These are phyloP conservation scores for Thelonectria blattea DNA, from an alignment of 2,329 filamentous ascomycete species.

Conservation along the genomic window DNA sequence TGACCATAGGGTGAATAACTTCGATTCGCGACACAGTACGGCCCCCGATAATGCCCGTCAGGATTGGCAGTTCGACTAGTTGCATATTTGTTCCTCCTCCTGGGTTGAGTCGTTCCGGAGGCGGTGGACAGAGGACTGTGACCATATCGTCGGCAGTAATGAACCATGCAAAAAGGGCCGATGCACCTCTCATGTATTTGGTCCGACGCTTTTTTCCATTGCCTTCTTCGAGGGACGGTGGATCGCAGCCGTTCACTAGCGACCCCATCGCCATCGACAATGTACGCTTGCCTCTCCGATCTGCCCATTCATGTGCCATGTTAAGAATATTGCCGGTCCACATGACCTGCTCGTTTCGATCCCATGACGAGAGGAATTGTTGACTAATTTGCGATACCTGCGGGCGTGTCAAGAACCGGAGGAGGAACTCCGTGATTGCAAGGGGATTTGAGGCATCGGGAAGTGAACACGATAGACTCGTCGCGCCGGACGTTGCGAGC, in stretches of 20 bases:
- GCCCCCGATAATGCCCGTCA: conserved; percentile 20
- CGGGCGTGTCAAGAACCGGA: neutral
- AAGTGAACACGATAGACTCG: neutral
- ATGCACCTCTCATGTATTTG: conserved; percentile 30
- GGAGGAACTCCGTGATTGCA: neutral
- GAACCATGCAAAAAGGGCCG: conserved; percentile 26
- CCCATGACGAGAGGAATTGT: conserved; percentile 4
- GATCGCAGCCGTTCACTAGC: conserved; percentile 9
- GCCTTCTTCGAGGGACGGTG: neutral
- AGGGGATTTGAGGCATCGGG: neutral
- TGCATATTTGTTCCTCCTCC: conserved; percentile 22
- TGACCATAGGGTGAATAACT: conserved; percentile 8
- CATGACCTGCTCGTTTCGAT: conserved; percentile 22
- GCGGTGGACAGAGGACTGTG: conserved; percentile 25
- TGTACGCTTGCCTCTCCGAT: conserved; percentile 20
- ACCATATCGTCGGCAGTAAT: conserved; percentile 19
- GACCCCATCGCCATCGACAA: conserved; percentile 28
- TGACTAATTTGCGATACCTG: conserved; percentile 2
- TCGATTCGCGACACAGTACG: conserved; percentile 11
- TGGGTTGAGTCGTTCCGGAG: conserved; percentile 26
- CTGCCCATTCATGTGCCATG: conserved; percentile 26
- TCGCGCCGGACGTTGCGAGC: neutral
- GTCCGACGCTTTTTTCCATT: neutral
- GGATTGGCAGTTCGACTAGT: conserved; percentile 25
- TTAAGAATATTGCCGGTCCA: conserved; percentile 28